Evolutionary conservation across 2,329 filamentous ascomycete genomes (phyloP), one percentile per base, ranked within the genome.

Genomic region (Hymenoscyphus infarciens): DNA sequence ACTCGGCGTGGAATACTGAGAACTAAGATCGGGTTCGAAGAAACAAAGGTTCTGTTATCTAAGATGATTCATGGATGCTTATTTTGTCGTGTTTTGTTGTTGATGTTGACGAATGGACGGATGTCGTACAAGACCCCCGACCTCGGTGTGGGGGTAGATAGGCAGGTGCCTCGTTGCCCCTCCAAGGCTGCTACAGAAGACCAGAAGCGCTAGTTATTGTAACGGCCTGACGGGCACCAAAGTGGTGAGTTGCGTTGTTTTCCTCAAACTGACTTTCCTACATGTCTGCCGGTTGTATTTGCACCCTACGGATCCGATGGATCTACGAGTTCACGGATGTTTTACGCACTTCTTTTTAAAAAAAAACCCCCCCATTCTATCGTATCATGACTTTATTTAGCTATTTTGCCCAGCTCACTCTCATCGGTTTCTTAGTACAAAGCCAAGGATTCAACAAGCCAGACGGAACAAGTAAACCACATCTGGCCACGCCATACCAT

Each of bases 301-400:
- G 25, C 25, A 27, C 25, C 25, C 25, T 27, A 27, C 25, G 25
- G 25, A 27, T 27, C 25, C 25, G 1, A 16, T 10, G 4, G 27
- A 59, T 22, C 31, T 27, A 52, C 16, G 7, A 27, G 5, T 3
- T 35, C 27, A 31, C 35, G 39, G n/a, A 49, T 22, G 1, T 11
- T 49, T 15, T 49, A 49, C 10, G n/a, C 53, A 61, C 38, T 22
- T 10, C 38, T 35, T 19, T 16, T n/a, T n/a, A n/a, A 57, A 54
- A 52, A 27, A 35, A 56, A 33, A 35, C 16, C n/a, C n/a, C n/a
- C 29, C 6, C 7, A 38, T 19, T 42, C 35, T 27, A 59, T 61
- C 60, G 42, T 61, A 58, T 54, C 56, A 54, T 56, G 39, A 57
- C 60, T 62, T 45, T 62, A 62, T 62, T 62, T 35, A 45, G 29